phyloP scores from a whole-genome alignment of 2,329 filamentous ascomycete species.

The Ophiocordyceps camponoti-leonardi region DNA sequence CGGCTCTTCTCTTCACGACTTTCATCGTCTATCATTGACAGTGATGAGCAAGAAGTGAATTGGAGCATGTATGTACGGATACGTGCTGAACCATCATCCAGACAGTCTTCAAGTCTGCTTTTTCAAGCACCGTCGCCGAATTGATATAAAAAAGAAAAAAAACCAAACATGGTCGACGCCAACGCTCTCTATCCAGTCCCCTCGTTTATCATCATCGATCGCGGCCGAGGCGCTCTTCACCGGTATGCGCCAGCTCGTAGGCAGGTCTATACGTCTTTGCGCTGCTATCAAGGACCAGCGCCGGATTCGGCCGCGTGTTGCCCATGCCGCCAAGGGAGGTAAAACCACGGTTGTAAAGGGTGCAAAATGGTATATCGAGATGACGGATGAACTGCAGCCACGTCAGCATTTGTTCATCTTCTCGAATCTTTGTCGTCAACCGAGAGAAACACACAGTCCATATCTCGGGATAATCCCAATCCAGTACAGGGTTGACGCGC shows the following conservation, averaged over 20 bases:
- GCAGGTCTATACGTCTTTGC: slow-evolving; percentile 45
- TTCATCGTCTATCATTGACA: too few species aligned
- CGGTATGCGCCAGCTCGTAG: slow-evolving; percentile 57
- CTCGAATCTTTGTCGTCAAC: too few species aligned
- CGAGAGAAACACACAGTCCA: slow-evolving; percentile 52
- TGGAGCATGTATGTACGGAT: too few species aligned
- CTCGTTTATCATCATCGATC: slow-evolving; percentile 25
- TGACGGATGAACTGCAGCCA: slow-evolving; percentile 55
- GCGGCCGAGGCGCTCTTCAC: slow-evolving; percentile 63
- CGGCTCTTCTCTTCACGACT: too few species aligned
- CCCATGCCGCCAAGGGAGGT: slow-evolving; percentile 81
- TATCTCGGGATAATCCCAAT: slow-evolving; percentile 93
- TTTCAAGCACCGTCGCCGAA: too few species aligned
- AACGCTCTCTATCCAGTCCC: background rate
- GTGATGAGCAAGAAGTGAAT: too few species aligned
- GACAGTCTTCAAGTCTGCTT: too few species aligned
- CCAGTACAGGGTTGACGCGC: slow-evolving; percentile 86
- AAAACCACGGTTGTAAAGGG: slow-evolving; percentile 74
- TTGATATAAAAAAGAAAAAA: too few species aligned
- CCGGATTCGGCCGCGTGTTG: slow-evolving; percentile 82
- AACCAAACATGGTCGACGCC: too few species aligned
- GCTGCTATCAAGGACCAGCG: slow-evolving; percentile 28
- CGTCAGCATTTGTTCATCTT: too few species aligned
- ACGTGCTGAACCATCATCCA: too few species aligned
- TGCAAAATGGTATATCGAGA: slow-evolving; percentile 67